phyloP scores from a whole-genome alignment of 495 filamentous ascomycete genomes.

The Glarea lozoyensis region DNA sequence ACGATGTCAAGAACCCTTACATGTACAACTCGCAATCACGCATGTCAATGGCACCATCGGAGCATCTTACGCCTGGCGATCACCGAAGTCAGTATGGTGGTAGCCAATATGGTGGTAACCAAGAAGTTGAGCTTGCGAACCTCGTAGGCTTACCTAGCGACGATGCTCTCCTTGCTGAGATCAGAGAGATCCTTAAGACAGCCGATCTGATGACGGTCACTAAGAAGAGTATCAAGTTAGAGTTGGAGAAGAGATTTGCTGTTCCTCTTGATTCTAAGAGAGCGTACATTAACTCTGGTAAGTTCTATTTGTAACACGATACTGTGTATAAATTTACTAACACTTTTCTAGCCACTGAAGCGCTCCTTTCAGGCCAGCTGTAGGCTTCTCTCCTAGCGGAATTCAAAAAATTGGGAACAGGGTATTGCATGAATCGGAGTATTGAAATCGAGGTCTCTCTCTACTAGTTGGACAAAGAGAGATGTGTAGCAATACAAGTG shows the following conservation, averaged over 20 bases:
- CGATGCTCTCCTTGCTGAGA: slow-evolving; percentile 86
- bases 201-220: slow-evolving; percentile 96
- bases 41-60: slow-evolving; percentile 73
- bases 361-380: slow-evolving; percentile 36
- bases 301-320: slow-evolving; percentile 22
- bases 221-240: slow-evolving; percentile 95
- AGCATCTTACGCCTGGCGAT: slow-evolving; percentile 44
- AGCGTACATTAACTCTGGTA: slow-evolving; percentile 91
- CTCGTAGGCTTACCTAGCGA: slow-evolving; percentile 67
- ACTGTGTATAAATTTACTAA: slow-evolving; percentile 26
- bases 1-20: slow-evolving; percentile 21
- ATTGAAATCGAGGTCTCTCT: no score
- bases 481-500: no score
- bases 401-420: no score
- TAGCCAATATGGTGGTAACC: slow-evolving; percentile 31
- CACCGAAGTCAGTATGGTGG: slow-evolving; percentile 30
- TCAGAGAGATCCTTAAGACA: slow-evolving; percentile 81
- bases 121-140: slow-evolving; percentile 63
- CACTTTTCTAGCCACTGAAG: slow-evolving; percentile 37
- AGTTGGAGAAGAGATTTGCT: slow-evolving; percentile 83
- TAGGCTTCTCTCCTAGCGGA: slow-evolving; percentile 19
- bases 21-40: slow-evolving; percentile 42
- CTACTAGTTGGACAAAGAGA: no score
- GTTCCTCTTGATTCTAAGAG: slow-evolving; percentile 71
- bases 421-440: no score